A percentile compares a stretch with the other conserved stretches of the same genome.
Evolutionary conservation across 75 land plant genomes (phyloP).

Genomic region (Pseudotsuga menziesii): DNA sequence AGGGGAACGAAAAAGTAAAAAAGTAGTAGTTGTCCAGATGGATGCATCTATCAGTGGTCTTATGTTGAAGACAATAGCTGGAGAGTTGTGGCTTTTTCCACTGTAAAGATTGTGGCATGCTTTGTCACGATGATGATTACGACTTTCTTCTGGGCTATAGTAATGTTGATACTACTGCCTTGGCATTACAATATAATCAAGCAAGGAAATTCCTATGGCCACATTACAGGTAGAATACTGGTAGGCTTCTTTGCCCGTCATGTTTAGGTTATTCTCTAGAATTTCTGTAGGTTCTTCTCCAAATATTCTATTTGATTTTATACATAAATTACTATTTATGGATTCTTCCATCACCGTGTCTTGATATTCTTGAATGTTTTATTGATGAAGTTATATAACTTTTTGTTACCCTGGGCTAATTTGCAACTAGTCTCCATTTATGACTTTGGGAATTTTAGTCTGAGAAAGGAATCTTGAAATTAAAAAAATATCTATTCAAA

Average conservation of each 20-base stretch:
- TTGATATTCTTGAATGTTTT: too few relatives aligned
- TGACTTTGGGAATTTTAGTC: too few relatives aligned
- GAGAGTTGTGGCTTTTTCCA: slow-evolving; percentile 12
- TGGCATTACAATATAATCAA: slow-evolving; percentile 37
- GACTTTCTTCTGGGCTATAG: slow-evolving; percentile 33
- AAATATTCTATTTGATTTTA: too few relatives aligned
- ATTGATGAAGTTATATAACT: too few relatives aligned
- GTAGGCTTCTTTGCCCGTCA: slow-evolving; percentile 8
- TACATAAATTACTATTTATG: background rate
- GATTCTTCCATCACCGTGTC: too few relatives aligned
- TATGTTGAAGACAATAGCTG: slow-evolving; percentile 32
- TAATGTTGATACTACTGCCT: slow-evolving; percentile 47
- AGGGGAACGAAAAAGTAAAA: slow-evolving; percentile 4
- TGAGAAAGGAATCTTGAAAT: too few relatives aligned
- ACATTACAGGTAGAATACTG: slow-evolving; percentile 46
- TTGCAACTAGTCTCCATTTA: too few relatives aligned
- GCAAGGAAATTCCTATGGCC: slow-evolving; percentile 54
- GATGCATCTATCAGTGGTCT: background rate
- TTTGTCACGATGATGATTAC: slow-evolving; percentile 42
- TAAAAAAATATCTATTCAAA: too few relatives aligned
- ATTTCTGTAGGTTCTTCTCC: too few relatives aligned
- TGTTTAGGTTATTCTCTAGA: background rate
- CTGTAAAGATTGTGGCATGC: slow-evolving; percentile 31
- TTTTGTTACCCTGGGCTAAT: too few relatives aligned
- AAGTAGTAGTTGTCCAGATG: background rate